Conservation (phyloP, 257 asterid genomes). For the Rhazya stricta region DNA sequence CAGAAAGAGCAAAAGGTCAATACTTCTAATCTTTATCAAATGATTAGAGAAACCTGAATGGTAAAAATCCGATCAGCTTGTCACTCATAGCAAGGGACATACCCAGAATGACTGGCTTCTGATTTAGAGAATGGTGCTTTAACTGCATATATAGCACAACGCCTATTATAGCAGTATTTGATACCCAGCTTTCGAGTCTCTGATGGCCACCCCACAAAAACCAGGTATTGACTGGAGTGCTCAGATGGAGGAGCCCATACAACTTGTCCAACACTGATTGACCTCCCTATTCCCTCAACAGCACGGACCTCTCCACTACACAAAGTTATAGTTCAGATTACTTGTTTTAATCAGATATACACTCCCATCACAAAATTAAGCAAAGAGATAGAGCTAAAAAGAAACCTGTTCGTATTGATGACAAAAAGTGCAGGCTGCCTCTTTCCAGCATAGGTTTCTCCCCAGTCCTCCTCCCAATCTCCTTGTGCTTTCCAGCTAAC, state of each 20-base stretch:
- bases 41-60: background rate
- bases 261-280: slow-evolving; percentile 84
- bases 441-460: slow-evolving; percentile 87
- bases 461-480: slow-evolving; percentile 99
- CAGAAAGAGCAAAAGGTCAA: background rate
- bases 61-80: slow-evolving; percentile 3
- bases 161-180: slow-evolving; percentile 75
- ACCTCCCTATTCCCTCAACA: slow-evolving; percentile 54
- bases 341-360: slow-evolving; percentile 1
- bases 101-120: slow-evolving; percentile 38
- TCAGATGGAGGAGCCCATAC: slow-evolving; percentile 70
- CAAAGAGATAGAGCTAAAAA: slow-evolving; percentile 6
- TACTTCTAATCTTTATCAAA: background rate
- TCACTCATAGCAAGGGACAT: slow-evolving; percentile 16
- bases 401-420: slow-evolving; percentile 53
- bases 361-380: slow-evolving; percentile 8
- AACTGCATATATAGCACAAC: slow-evolving; percentile 80
- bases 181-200: slow-evolving; percentile 77
- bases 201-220: slow-evolving; percentile 92
- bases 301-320: slow-evolving; percentile 75
- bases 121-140: slow-evolving; percentile 50
- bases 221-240: slow-evolving; percentile 45
- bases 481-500: slow-evolving; percentile 91
- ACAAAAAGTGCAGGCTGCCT: slow-evolving; percentile 84
- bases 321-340: slow-evolving; percentile 10